A percentile compares a stretch with the other conserved stretches of the same genome.
phyloP scores from a whole-genome alignment of 1,284 basidiomycete species.

The Polyporus tsugae region DNA sequence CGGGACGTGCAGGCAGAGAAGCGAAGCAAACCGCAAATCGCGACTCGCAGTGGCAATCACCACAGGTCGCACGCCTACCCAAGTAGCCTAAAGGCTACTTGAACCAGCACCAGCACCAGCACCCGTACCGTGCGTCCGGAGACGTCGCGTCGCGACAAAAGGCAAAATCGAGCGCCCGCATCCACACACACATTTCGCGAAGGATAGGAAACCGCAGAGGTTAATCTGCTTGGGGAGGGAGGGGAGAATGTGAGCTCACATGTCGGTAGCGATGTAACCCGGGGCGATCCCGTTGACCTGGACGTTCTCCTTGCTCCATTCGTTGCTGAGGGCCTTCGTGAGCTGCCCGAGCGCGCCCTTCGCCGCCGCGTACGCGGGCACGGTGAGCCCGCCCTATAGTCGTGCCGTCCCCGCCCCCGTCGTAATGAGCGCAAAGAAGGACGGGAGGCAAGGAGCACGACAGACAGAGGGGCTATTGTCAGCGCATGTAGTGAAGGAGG shows the following conservation, averaged over 20 bases:
- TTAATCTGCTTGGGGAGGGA: not conserved
- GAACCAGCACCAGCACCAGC: not conserved
- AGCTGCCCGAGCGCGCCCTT: slow-evolving; percentile 89
- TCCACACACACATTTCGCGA: not conserved
- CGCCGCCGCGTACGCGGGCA: slow-evolving; percentile 93
- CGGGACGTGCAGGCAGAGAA: not conserved
- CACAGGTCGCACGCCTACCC: slow-evolving; percentile 6
- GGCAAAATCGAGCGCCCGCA: slow-evolving; percentile 24
- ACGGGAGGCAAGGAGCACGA: not conserved
- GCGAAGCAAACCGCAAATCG: not conserved
- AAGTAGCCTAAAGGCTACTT: slow-evolving; percentile 25
- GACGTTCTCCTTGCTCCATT: slow-evolving; percentile 85
- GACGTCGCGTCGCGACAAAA: slow-evolving; percentile 24
- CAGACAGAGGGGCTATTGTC: slow-evolving; percentile 8
- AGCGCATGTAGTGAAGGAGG: slow-evolving; percentile 4
- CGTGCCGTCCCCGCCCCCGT: not conserved
- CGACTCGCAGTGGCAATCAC: not conserved
- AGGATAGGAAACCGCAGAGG: not conserved
- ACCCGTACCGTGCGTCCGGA: slow-evolving; percentile 23
- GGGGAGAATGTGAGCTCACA: slow-evolving; percentile 53
- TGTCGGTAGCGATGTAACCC: slow-evolving; percentile 93
- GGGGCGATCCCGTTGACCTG: slow-evolving; percentile 93
- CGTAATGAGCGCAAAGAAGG: not conserved
- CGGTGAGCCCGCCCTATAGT: slow-evolving; percentile 70
- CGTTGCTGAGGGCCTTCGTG: slow-evolving; percentile 81